Evolutionary conservation across 1,284 basidiomycete species (phyloP), one percentile per base, ranked within the genome.

Genomic region (Spongiforma sp.): DNA sequence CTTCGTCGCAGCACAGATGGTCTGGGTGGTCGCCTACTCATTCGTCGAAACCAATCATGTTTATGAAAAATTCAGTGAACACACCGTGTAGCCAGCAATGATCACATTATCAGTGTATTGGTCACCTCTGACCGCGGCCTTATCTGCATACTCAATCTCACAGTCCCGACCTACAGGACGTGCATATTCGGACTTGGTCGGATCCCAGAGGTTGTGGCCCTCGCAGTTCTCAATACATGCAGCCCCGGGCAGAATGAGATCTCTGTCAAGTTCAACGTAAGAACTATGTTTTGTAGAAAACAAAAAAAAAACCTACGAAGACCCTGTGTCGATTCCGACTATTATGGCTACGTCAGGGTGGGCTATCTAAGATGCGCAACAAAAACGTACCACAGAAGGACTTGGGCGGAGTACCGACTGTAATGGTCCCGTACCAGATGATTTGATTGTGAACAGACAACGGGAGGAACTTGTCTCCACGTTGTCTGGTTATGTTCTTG

Each of bases 81-180:
- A 9, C 62, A 79, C 79, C 0, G 43, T 67, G 24, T 75, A 59
- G 8, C 73, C 73, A 9, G 68, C 71, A n/a, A n/a, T n/a, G n/a
- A n/a, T n/a, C n/a, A n/a, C n/a, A n/a, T n/a, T n/a, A n/a, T n/a
- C n/a, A n/a, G n/a, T n/a, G n/a, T n/a, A n/a, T n/a, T n/a, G n/a
- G n/a, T n/a, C n/a, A n/a, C n/a, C n/a, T n/a, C n/a, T 32, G 12
- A 85, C 84, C 26, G 78, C 79, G 17, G 84, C 84, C 19, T 84
- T 84, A 69, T 88, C 86, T 12, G 83, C 87, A 71, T 86, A 91
- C 6, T 70, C 30, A 62, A 88, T 81, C 11, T 55, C 62, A 76
- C 89, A 89, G 0, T 66, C 68, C 26, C 73, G 69, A 4, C 62
- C 52, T 59, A 78, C 39, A 62, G 78, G 69, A n/a, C 66, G 57